phyloP scores from a whole-genome alignment of 345 rosid genomes.

The Citrus hindsii region DNA sequence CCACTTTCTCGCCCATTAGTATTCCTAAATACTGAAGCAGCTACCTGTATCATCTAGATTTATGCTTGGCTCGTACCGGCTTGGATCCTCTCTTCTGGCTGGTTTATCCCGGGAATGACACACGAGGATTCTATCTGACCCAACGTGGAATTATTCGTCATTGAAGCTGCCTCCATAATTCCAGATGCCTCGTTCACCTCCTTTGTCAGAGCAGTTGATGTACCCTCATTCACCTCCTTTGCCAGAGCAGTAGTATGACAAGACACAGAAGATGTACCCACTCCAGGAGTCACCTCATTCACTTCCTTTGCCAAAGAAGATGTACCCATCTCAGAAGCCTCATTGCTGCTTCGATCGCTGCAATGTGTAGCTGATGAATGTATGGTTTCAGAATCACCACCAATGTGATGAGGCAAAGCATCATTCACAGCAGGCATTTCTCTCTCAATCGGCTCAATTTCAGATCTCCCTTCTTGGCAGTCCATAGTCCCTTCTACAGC shows the following conservation, averaged over 20 bases:
- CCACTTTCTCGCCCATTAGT: background rate
- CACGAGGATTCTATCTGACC: constrained; percentile 23
- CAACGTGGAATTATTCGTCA: constrained; percentile 8
- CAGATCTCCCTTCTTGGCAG: constrained; percentile 11
- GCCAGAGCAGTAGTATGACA: constrained; percentile 4
- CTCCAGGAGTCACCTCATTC: constrained; percentile 8
- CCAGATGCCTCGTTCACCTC: constrained; percentile 9
- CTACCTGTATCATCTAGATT: constrained; percentile 5
- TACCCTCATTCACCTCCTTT: background rate
- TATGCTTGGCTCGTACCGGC: constrained; percentile 31
- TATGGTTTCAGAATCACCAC: constrained; percentile 20
- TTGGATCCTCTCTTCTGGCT: constrained; percentile 32
- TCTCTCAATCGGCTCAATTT: background rate
- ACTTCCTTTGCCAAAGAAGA: constrained; percentile 5
- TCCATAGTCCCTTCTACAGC: constrained; percentile 1
- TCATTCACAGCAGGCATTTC: constrained; percentile 15
- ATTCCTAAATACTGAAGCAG: background rate
- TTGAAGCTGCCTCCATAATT: constrained; percentile 6
- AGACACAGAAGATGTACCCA: constrained; percentile 10
- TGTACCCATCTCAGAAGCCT: constrained; percentile 9
- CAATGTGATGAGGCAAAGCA: constrained; percentile 6
- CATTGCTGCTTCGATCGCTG: constrained; percentile 15
- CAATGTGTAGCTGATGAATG: constrained; percentile 1
- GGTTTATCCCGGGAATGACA: constrained; percentile 27
- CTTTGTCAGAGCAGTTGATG: background rate